Evolutionary conservation across 2,329 filamentous ascomycete genomes (phyloP), one percentile per base, ranked within the genome.

Genomic region (Stagonosporopsis vannaccii): DNA sequence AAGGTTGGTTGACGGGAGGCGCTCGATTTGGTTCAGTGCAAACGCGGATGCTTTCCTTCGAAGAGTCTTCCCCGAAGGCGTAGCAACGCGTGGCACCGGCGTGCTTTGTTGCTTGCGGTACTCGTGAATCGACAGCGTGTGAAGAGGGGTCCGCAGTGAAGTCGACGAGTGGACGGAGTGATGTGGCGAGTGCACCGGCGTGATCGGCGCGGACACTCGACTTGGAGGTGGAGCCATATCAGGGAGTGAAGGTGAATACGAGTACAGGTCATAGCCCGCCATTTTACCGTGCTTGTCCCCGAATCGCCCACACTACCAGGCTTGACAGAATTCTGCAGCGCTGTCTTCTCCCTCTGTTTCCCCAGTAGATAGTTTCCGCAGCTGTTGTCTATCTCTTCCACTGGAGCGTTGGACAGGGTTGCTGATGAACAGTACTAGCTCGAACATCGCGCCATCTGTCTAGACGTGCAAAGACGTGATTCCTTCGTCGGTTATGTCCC

Each of bases 41-140:
- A 68, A 60, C 3, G 74, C 66, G 6, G 74, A 75, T n/a, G 73
- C 58, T 55, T 74, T 77, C 47, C 75, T 71, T 55, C 72, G 70
- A 33, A 78, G 63, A 19, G 70, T 69, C 56, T 67, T 76, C 37
- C 70, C 69, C n/a, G 62, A 52, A 35, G 70, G 68, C 13, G 71
- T 69, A 12, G 58, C 64, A 13, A 66, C 60, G 33, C 65, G 66
- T 36, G 67, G 62, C n/a, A 59, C 65, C 6, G 75, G 73, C 42
- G 71, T 71, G 33, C 68, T 63, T 46, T 76, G 73, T 60, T 74
- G 73, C 55, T 72, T 74, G 53, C 75, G 74, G 51, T 77, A 77
- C 53, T 77, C 73, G 66, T 75, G 75, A 19, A 78, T 63, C 20
- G 75, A 70, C n/a, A 78, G 64, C 3, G 68, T 63, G 40, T 74